These are phyloP conservation scores for Paraglomus occultum DNA, from an alignment of 192 early-diverging fungal genomes.

Conservation along the genomic window DNA sequence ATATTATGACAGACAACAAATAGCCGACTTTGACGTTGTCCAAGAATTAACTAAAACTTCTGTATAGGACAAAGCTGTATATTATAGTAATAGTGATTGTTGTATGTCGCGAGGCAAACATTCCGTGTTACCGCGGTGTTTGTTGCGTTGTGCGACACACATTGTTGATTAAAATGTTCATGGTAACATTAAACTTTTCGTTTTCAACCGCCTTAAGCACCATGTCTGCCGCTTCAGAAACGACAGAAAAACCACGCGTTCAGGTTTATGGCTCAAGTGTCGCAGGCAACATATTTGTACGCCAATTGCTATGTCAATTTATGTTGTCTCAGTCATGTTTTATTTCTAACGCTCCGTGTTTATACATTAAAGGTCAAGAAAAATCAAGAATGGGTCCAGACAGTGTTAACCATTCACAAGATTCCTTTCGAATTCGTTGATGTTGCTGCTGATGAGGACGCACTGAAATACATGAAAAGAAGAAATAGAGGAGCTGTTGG, in stretches of 20 bases:
- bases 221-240: background rate
- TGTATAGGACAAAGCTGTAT: too few species aligned
- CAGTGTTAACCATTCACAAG: conserved; percentile 4
- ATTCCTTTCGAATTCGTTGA: conserved; percentile 22
- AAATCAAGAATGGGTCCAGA: conserved; percentile 23
- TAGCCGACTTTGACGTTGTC: too few species aligned
- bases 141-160: too few species aligned
- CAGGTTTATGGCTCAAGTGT: conserved; percentile 29
- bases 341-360: background rate
- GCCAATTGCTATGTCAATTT: background rate
- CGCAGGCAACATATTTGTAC: conserved; percentile 24
- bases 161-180: too few species aligned
- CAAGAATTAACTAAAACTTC: too few species aligned
- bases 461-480: conserved; percentile 29
- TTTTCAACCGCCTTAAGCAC: too few species aligned
- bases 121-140: too few species aligned
- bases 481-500: conserved; percentile 9
- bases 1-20: too few species aligned
- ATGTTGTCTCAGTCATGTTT: background rate
- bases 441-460: conserved; percentile 23
- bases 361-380: conserved; percentile 16
- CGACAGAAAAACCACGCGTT: background rate
- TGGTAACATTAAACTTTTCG: too few species aligned
- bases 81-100: too few species aligned
- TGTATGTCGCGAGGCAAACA: too few species aligned